Evolutionary conservation across 176 grass and related monocot genomes (phyloP).

Genomic region (Metroxylon sagu): DNA sequence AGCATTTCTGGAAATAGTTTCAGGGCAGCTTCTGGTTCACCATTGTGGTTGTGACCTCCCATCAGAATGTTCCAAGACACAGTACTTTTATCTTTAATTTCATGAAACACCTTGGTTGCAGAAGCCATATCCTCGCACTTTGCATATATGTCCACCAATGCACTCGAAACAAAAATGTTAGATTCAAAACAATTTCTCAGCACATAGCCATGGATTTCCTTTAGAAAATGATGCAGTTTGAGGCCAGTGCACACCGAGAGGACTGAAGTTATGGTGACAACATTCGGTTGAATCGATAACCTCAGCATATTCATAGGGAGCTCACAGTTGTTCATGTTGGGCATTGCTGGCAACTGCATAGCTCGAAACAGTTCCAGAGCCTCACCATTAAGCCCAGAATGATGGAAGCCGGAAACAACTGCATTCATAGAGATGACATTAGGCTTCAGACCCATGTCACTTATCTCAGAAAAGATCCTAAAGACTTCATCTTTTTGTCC

Average conservation of each 20-base stretch:
- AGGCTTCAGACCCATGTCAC: conserved; percentile 26
- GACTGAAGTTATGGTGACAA: conserved; percentile 41
- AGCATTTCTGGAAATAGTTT: conserved; percentile 41
- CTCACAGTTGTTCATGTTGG: conserved; percentile 16
- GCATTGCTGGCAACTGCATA: conserved; percentile 31
- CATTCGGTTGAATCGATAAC: conserved; percentile 32
- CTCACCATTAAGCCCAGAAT: conserved; percentile 27
- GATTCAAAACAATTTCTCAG: conserved; percentile 45
- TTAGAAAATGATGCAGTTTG: conserved; percentile 38
- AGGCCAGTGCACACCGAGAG: conserved; percentile 49
- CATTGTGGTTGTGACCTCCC: conserved; percentile 47
- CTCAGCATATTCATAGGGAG: conserved; percentile 19
- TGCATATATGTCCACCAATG: conserved; percentile 53
- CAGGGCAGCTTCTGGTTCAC: conserved; percentile 45
- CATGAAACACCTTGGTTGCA: conserved; percentile 39
- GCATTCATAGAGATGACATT: conserved; percentile 59
- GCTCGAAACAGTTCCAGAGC: conserved; percentile 52
- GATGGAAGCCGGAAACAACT: conserved; percentile 53
- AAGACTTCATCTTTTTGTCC: conserved; percentile 45
- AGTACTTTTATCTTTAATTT: conserved; percentile 48
- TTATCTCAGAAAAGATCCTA: conserved; percentile 36
- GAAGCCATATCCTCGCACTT: conserved; percentile 37
- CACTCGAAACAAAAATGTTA: conserved; percentile 58
- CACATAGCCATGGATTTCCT: conserved; percentile 57
- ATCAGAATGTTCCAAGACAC: conserved; percentile 60